Conservation (phyloP, 1,284 basidiomycete genomes). For the Marasmius oreades region DNA sequence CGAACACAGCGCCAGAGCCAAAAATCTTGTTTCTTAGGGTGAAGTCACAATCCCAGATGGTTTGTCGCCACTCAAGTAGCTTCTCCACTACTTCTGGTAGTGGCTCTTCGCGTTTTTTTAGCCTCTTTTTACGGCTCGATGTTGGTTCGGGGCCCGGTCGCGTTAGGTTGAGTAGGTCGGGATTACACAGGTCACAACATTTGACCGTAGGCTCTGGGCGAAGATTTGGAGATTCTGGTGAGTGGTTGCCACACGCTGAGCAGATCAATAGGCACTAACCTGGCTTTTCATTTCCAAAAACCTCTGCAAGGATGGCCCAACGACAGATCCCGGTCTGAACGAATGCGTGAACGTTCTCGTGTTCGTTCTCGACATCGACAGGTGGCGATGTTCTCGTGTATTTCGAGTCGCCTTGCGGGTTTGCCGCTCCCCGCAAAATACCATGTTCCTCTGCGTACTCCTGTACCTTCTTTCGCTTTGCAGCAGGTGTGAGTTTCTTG, state of each 20-base stretch:
- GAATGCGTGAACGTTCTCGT: not conserved
- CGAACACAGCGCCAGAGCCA: not conserved
- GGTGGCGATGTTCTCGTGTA: not conserved
- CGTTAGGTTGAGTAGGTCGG: slow-evolving; percentile 2
- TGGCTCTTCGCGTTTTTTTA: not conserved
- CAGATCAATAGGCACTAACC: not conserved
- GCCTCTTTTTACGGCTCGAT: not conserved
- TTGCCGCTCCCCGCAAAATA: not conserved
- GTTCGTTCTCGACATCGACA: not conserved
- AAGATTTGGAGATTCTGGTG: not conserved
- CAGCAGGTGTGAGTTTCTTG: not conserved
- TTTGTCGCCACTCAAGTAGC: not conserved
- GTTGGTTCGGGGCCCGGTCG: not conserved
- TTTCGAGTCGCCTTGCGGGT: not conserved
- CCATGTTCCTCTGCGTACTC: not conserved
- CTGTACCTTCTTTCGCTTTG: not conserved
- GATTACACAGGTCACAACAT: slow-evolving; percentile 13
- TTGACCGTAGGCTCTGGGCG: slow-evolving; percentile 8
- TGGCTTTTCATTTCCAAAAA: not conserved
- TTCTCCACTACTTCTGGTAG: not conserved
- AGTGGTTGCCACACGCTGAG: not conserved
- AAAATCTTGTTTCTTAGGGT: not conserved
- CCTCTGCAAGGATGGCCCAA: not conserved
- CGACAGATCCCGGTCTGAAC: slow-evolving; percentile 6
- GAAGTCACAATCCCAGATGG: not conserved